Base-by-base conservation (phyloP, 352 stramenopile genomes). In the Pythium brachiatum region DNA sequence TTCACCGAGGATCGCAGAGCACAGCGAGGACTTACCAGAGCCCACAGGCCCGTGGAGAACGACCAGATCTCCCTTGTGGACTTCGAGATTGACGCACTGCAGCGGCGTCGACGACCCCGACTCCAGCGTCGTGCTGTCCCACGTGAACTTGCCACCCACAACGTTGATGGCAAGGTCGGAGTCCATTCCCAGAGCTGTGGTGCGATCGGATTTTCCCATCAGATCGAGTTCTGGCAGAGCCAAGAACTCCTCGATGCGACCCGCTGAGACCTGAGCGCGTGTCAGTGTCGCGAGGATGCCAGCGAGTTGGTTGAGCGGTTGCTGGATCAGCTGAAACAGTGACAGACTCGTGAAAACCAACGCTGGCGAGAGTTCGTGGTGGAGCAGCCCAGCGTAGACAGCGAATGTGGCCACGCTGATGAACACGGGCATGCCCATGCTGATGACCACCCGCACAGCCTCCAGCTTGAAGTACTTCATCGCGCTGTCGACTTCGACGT, bases 1-100 rank as follows among this genome's bases (percentile, higher is more conserved):
- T 51, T 99, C 96, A 15, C 94, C 94, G 3, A 98, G 61, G 53
- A 99, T 75, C 5, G 89, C 86, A 3, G 80, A 88, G n/a, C 97
- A 76, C 2, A 99, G 77, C 3, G 87, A 97, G 8, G 79, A 95
- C 67, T 99, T 99, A 21, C 95, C 94, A 59, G 65, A 81, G 1
- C 94, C 95, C 8, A 98, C 92, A 26, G 73, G 59, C 4, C 96
- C 96, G 31, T 98, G 81, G 4, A 98, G 66, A 1, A 87, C 88
- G 7, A 96, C 76, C 7, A 99, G 75, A 46, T 85, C 80, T 16
- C 93, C 92, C 34, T 13, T 41, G 11, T 41, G 34, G 13, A 41
- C 34, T 41, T 41, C 9, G 11, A 41, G 34, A 41, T 18, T 18
- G 34, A 13, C 15, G 3, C 15, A 6, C 8, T 4, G 11, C 34